Conservation (phyloP, 306 rosid species). For the Alnus rubra region DNA sequence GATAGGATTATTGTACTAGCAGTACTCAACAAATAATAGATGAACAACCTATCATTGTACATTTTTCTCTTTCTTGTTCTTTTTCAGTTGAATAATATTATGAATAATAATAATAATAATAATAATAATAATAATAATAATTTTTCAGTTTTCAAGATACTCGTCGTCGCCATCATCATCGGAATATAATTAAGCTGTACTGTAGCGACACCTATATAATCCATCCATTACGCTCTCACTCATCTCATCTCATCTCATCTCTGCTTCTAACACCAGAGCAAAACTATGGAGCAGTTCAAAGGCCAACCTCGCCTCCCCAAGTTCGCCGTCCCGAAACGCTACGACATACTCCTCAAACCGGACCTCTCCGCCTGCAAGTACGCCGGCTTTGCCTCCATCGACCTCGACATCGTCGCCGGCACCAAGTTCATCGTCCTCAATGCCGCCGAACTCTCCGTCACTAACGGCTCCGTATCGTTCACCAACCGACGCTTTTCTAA, state of each 20-base stretch:
- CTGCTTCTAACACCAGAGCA: neutral
- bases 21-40: too few relatives aligned
- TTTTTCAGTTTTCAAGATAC: too few relatives aligned
- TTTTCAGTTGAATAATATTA: too few relatives aligned
- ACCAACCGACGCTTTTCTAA: slow-evolving; percentile 39
- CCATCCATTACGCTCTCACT: neutral
- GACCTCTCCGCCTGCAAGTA: slow-evolving; percentile 72
- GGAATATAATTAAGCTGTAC: too few relatives aligned
- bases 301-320: slow-evolving; percentile 88
- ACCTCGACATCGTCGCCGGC: slow-evolving; percentile 60
- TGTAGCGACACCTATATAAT: too few relatives aligned
- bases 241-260: neutral
- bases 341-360: slow-evolving; percentile 66
- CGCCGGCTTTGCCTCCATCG: slow-evolving; percentile 66
- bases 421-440: slow-evolving; percentile 80
- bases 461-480: slow-evolving; percentile 40
- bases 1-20: too few relatives aligned
- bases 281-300: slow-evolving; percentile 73
- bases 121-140: too few relatives aligned
- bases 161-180: too few relatives aligned
- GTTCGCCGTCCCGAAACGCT: slow-evolving; percentile 82
- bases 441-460: slow-evolving; percentile 64
- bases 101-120: too few relatives aligned
- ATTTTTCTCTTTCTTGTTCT: too few relatives aligned
- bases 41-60: too few relatives aligned